Conservation (phyloP, 768 basidiomycete genomes). For the Leccinum disarticulatum region DNA sequence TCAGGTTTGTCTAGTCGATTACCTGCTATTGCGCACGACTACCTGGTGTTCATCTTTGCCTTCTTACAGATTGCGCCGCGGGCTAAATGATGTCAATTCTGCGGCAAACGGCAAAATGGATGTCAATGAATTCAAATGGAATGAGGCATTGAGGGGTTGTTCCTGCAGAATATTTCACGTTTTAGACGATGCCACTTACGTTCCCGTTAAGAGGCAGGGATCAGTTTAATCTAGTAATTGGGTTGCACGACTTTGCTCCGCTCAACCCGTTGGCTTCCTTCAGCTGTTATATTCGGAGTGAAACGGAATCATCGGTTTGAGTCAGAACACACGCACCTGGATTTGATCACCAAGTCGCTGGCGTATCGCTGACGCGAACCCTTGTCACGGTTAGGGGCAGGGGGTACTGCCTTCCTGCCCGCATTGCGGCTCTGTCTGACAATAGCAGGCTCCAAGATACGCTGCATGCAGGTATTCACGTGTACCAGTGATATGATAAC, state of each 20-base stretch:
- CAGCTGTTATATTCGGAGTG: background rate
- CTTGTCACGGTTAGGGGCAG: slow-evolving; percentile 16
- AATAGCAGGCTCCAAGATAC: background rate
- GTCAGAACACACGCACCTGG: slow-evolving; percentile 15
- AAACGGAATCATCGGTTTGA: background rate
- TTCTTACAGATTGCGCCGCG: background rate
- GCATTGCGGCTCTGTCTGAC: slow-evolving; percentile 1
- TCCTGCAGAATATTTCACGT: background rate
- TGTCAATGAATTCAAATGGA: background rate
- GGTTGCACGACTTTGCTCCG: background rate
- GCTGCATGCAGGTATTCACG: slow-evolving; percentile 21
- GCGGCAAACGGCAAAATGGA: background rate
- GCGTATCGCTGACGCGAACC: slow-evolving; percentile 10
- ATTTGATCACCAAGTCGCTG: slow-evolving; percentile 7
- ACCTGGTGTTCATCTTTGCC: background rate
- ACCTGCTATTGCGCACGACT: background rate
- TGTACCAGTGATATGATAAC: slow-evolving; percentile 17
- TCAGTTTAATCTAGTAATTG: slow-evolving; percentile 4
- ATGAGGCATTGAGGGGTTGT: background rate
- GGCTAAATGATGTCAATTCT: background rate
- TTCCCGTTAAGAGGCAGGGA: background rate
- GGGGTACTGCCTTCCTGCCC: background rate
- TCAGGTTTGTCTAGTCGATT: slow-evolving; percentile 1
- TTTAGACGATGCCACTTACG: background rate
- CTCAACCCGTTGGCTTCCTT: too few species aligned